phyloP scores from a whole-genome alignment of 768 basidiomycete species.

The Naganishia vaughanmartiniae region DNA sequence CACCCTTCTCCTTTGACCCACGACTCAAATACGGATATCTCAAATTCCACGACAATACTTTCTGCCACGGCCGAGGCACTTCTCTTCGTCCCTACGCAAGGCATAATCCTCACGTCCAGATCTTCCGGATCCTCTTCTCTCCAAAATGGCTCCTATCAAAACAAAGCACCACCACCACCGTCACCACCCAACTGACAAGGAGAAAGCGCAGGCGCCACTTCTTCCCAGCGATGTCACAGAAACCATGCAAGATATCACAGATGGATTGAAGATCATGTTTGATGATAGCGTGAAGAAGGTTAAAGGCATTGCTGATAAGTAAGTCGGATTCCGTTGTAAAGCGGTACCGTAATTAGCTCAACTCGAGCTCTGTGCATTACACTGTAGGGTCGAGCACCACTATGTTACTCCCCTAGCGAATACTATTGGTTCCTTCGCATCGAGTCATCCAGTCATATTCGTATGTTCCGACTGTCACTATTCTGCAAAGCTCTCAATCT shows the following conservation, averaged over 20 bases:
- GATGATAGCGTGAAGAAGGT: conserved; percentile 69
- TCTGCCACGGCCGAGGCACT: no score
- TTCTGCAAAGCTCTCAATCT: not conserved
- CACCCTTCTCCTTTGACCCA: no score
- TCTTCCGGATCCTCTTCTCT: not conserved
- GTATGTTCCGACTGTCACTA: not conserved
- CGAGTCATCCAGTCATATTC: conserved; percentile 10
- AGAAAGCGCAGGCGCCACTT: conserved; percentile 77
- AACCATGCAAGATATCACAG: conserved; percentile 75
- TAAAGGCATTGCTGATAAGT: conserved; percentile 36
- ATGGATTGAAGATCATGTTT: conserved; percentile 74
- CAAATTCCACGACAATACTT: no score
- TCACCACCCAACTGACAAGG: conserved; percentile 54
- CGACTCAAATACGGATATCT: no score
- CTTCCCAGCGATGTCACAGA: conserved; percentile 77
- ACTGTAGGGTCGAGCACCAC: not conserved
- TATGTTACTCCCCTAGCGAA: conserved; percentile 4
- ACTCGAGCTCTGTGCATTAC: not conserved
- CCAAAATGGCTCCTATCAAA: conserved; percentile 6
- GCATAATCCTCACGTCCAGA: no score
- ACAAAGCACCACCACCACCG: not conserved
- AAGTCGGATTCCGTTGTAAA: not conserved
- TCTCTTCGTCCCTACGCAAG: no score
- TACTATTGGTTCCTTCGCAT: not conserved
- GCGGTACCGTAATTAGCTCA: not conserved